Percentiles rank a stretch among this genome's conserved stretches.
phyloP scores from a whole-genome alignment of 495 filamentous ascomycete species.

The Tuber calosporum region DNA sequence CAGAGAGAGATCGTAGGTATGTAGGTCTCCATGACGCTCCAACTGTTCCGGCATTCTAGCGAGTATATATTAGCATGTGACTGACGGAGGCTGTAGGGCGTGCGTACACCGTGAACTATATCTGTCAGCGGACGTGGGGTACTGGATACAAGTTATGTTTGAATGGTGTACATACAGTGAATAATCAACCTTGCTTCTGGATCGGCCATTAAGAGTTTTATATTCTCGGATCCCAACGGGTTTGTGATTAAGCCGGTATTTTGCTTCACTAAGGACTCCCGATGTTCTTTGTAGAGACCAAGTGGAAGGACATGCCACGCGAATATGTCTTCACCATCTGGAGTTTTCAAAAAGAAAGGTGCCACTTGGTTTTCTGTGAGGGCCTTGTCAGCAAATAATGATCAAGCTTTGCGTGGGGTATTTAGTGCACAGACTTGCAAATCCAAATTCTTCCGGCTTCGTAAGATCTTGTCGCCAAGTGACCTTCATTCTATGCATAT shows the following conservation, averaged over 20 bases:
- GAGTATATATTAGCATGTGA: conserved; percentile 8
- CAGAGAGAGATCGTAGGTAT: conserved; percentile 49
- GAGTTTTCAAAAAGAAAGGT: conserved; percentile 52
- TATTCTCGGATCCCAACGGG: conserved; percentile 47
- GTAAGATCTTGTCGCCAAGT: conserved; percentile 54
- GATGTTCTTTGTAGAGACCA: conserved; percentile 49
- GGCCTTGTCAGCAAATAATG: conserved; percentile 5
- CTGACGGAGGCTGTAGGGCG: conserved; percentile 6
- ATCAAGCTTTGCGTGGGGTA: not conserved
- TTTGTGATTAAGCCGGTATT: conserved; percentile 45
- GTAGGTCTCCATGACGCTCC: conserved; percentile 50
- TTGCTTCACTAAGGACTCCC: conserved; percentile 47
- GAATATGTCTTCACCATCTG: conserved; percentile 55
- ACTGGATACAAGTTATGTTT: not conserved
- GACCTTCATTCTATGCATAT: conserved; percentile 57
- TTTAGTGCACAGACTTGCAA: conserved; percentile 50
- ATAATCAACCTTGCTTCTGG: conserved; percentile 54
- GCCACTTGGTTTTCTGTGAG: conserved; percentile 52
- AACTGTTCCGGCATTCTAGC: conserved; percentile 51
- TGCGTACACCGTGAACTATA: conserved; percentile 15
- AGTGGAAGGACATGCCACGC: conserved; percentile 58
- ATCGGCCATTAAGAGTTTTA: conserved; percentile 52
- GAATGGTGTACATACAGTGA: conserved; percentile 46
- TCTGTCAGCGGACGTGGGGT: conserved; percentile 8
- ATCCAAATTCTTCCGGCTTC: conserved; percentile 62